phyloP scores from a whole-genome alignment of 2,329 filamentous ascomycete genomes.

The Scytalidium lignicola region DNA sequence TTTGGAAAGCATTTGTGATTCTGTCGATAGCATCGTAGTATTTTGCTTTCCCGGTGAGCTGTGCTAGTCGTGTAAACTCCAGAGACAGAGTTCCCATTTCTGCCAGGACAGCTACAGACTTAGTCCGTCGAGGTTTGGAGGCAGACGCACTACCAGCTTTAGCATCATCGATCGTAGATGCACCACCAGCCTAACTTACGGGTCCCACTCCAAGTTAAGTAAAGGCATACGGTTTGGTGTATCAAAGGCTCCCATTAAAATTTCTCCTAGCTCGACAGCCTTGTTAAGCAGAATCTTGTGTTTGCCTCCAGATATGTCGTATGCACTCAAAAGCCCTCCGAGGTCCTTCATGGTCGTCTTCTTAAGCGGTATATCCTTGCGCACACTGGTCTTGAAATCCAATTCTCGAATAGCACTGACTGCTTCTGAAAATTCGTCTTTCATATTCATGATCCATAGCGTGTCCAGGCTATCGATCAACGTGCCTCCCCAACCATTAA shows the following conservation, averaged over 20 bases:
- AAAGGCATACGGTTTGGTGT: constrained; percentile 89
- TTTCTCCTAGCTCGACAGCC: constrained; percentile 61
- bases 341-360: constrained; percentile 89
- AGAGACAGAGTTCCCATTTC: constrained; percentile 57
- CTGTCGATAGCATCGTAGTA: constrained; percentile 59
- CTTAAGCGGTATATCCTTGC: constrained; percentile 45
- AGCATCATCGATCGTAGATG: no score
- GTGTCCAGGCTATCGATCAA: constrained; percentile 76
- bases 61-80: constrained; percentile 59
- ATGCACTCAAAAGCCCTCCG: constrained; percentile 75
- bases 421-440: constrained; percentile 71
- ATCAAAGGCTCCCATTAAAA: constrained; percentile 66
- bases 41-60: constrained; percentile 55
- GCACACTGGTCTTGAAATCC: constrained; percentile 64
- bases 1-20: constrained; percentile 52
- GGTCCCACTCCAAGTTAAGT: constrained; percentile 65
- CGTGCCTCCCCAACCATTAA: constrained; percentile 84
- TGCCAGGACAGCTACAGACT: constrained; percentile 20
- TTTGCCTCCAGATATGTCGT: constrained; percentile 68
- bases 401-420: constrained; percentile 62
- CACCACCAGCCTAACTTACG: no score
- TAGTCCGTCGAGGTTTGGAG: background rate
- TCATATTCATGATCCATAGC: constrained; percentile 76
- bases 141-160: no score
- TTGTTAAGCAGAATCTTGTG: constrained; percentile 63